Evolutionary conservation across 2,329 filamentous ascomycete species (phyloP).

Genomic region (Aphanoascus verrucosus): DNA sequence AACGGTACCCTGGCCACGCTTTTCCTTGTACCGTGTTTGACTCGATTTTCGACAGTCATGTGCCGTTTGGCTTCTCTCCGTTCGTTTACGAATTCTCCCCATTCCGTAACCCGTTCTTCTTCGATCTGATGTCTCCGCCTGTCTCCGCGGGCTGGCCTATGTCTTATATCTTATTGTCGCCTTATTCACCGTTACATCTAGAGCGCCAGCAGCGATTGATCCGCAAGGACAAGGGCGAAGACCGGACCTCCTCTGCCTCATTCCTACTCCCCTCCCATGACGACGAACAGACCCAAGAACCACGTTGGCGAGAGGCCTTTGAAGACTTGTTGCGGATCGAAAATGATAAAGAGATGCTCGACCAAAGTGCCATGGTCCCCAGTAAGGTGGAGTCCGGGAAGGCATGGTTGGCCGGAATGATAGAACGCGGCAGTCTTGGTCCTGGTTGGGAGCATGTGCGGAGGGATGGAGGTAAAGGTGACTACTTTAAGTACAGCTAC

Average conservation of each 20-base stretch:
- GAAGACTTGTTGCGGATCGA: conserved; percentile 47
- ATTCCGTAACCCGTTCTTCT: conserved; percentile 23
- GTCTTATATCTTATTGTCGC: conserved; percentile 37
- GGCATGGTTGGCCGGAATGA: conserved; percentile 33
- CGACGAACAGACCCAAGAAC: conserved; percentile 26
- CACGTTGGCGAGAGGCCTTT: conserved; percentile 48
- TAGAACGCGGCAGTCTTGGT: conserved; percentile 34
- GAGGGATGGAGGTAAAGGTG: conserved; percentile 15
- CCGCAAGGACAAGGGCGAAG: conserved; percentile 19
- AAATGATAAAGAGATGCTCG: conserved; percentile 35
- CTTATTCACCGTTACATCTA: conserved; percentile 47
- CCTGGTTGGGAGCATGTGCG: conserved; percentile 29
- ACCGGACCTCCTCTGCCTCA: conserved; percentile 29
- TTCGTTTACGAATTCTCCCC: conserved; percentile 24
- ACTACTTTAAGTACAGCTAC: conserved; percentile 13
- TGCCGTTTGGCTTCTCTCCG: conserved; percentile 25
- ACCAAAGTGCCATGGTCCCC: conserved; percentile 20
- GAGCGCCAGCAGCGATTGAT: conserved; percentile 36
- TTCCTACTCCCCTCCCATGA: conserved; percentile 25
- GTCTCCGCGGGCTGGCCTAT: conserved; percentile 32
- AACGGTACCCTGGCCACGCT: conserved; percentile 14
- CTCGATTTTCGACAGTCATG: conserved; percentile 27
- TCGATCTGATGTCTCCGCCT: conserved; percentile 27
- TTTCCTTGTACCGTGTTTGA: conserved; percentile 26
- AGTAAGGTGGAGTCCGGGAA: conserved; percentile 25